Conservation (phyloP, 139 green algal genomes). For the Gonium pectorale region DNA sequence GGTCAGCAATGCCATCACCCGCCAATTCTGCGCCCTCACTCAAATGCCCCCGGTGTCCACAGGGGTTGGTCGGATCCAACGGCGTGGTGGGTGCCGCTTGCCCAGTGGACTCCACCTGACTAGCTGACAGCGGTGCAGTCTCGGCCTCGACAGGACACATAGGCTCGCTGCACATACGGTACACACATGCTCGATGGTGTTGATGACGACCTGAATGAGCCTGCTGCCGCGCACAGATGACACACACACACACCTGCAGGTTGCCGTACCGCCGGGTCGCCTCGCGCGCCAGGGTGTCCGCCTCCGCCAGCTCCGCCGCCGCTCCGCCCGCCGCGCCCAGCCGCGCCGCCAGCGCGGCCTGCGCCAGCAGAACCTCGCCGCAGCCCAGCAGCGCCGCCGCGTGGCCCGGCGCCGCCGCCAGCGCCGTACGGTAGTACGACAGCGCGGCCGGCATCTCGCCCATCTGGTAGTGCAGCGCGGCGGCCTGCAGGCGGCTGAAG, state of each 20-base stretch:
- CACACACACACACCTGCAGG: conserved; percentile 58
- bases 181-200: too few relatives aligned
- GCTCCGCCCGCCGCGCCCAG: conserved; percentile 67
- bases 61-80: too few relatives aligned
- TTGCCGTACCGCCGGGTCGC: conserved; percentile 42
- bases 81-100: too few relatives aligned
- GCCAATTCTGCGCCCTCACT: too few relatives aligned
- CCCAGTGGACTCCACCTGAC: too few relatives aligned
- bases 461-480: conserved; percentile 66
- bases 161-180: too few relatives aligned
- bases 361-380: conserved; percentile 27
- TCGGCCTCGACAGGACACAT: too few relatives aligned
- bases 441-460: conserved; percentile 51
- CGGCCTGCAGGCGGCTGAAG: conserved; percentile 71
- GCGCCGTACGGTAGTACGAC: conserved; percentile 34
- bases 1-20: too few relatives aligned
- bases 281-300: conserved; percentile 43
- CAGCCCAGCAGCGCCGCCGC: conserved; percentile 35
- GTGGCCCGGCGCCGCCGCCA: conserved; percentile 35
- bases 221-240: too few relatives aligned
- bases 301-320: conserved; percentile 62
- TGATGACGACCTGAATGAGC: too few relatives aligned
- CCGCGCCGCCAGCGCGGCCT: conserved; percentile 42
- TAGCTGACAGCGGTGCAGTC: too few relatives aligned
- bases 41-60: too few relatives aligned